Evolutionary conservation across 2,329 filamentous ascomycete species (phyloP).

Genomic region (Nannizziopsis arthrosporioides): DNA sequence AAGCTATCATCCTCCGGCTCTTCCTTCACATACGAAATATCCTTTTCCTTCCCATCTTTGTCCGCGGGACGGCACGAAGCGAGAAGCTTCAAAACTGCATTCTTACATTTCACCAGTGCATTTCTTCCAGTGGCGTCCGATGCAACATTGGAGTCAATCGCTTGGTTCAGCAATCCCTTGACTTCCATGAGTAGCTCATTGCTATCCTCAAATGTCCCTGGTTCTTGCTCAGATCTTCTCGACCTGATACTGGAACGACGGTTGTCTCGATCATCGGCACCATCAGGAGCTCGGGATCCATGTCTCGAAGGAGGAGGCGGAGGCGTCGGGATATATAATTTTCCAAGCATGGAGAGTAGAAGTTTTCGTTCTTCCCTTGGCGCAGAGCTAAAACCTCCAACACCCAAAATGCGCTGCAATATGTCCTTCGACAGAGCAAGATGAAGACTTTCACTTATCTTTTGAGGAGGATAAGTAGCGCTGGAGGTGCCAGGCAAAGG

Average conservation of each 20-base stretch:
- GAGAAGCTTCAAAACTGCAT: slow-evolving; percentile 32
- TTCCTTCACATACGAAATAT: slow-evolving; percentile 10
- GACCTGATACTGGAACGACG: slow-evolving; percentile 37
- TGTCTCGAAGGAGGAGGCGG: slow-evolving; percentile 48
- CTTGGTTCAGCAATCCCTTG: slow-evolving; percentile 48
- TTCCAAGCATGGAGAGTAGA: slow-evolving; percentile 64
- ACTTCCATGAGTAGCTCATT: slow-evolving; percentile 45
- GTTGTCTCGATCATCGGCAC: slow-evolving; percentile 46
- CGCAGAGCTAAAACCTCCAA: slow-evolving; percentile 26
- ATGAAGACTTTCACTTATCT: slow-evolving; percentile 65
- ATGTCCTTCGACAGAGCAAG: slow-evolving; percentile 66
- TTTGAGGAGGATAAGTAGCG: slow-evolving; percentile 27
- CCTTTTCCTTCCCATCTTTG: slow-evolving; percentile 3
- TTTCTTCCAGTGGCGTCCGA: slow-evolving; percentile 35
- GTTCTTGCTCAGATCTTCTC: slow-evolving; percentile 27
- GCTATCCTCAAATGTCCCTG: slow-evolving; percentile 39
- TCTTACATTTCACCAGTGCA: slow-evolving; percentile 37
- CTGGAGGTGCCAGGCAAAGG: slow-evolving; percentile 46
- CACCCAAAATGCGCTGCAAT: slow-evolving; percentile 57
- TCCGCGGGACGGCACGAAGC: slow-evolving; percentile 16
- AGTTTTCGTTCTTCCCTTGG: slow-evolving; percentile 71
- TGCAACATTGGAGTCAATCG: slow-evolving; percentile 38
- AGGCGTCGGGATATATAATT: slow-evolving; percentile 64
- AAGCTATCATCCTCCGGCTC: slow-evolving; percentile 11
- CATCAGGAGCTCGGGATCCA: slow-evolving; percentile 38